Percentiles rank a stretch among this genome's conserved stretches.
phyloP scores from a whole-genome alignment of 768 basidiomycete species.

The Chalciporus pseudorubinellus region DNA sequence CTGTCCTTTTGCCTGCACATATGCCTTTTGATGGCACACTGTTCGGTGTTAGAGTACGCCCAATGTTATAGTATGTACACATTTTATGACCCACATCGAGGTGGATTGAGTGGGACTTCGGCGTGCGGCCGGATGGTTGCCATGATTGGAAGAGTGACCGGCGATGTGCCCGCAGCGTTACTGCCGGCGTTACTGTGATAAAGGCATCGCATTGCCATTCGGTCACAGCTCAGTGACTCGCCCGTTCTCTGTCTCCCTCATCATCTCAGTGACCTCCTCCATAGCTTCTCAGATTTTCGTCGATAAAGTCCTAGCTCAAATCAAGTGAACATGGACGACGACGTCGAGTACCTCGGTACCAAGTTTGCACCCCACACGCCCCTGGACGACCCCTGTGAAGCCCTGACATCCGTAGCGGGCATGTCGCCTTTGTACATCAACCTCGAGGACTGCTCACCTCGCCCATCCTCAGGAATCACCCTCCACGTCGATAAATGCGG shows the following conservation, averaged over 20 bases:
- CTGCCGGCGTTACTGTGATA: neutral
- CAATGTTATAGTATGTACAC: slow-evolving; percentile 26
- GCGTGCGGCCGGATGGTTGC: slow-evolving; percentile 21
- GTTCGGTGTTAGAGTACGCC: slow-evolving; percentile 21
- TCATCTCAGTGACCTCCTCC: neutral
- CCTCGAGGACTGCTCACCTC: slow-evolving; percentile 13
- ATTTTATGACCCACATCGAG: neutral
- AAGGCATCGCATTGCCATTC: slow-evolving; percentile 28
- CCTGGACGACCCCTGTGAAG: slow-evolving; percentile 27
- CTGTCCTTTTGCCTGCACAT: slow-evolving; percentile 3
- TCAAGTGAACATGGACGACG: slow-evolving; percentile 48
- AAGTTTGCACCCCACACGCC: slow-evolving; percentile 30
- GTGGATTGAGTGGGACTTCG: neutral
- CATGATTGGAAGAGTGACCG: slow-evolving; percentile 24
- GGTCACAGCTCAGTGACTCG: slow-evolving; percentile 29
- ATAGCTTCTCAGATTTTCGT: slow-evolving; percentile 1
- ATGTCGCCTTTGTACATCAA: slow-evolving; percentile 22
- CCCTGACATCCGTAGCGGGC: slow-evolving; percentile 43
- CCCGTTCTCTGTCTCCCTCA: slow-evolving; percentile 17
- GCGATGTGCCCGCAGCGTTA: slow-evolving; percentile 5
- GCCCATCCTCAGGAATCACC: slow-evolving; percentile 46
- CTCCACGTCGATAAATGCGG: slow-evolving; percentile 57
- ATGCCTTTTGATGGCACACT: neutral
- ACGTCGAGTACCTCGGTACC: slow-evolving; percentile 58
- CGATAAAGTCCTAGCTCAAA: slow-evolving; percentile 2